Conservation (phyloP, 2,329 filamentous ascomycete species). For the Xylariales sp. region DNA sequence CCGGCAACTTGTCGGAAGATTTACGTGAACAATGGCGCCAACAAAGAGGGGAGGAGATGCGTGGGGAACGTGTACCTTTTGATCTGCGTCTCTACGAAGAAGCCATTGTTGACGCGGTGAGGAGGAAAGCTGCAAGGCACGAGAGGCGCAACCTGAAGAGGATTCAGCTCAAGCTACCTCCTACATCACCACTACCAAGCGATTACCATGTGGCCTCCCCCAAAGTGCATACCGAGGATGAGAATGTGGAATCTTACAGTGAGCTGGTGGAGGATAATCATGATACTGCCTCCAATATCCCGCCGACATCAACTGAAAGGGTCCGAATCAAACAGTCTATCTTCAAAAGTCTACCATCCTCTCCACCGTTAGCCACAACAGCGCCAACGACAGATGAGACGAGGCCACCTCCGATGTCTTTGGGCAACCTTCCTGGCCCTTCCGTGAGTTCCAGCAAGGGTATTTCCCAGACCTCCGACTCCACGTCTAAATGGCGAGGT, state of each 20-base stretch:
- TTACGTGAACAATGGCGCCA: slow-evolving; percentile 39
- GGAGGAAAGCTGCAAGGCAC: slow-evolving; percentile 31
- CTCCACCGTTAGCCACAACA: slow-evolving; percentile 4
- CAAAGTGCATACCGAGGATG: slow-evolving; percentile 1
- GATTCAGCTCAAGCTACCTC: slow-evolving; percentile 27
- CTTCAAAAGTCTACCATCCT: slow-evolving; percentile 10
- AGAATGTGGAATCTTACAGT: slow-evolving; percentile 13
- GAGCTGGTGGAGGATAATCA: slow-evolving; percentile 21
- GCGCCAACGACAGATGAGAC: not conserved
- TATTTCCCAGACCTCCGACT: not conserved
- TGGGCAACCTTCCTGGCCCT: slow-evolving; percentile 4
- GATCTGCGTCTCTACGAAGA: slow-evolving; percentile 32
- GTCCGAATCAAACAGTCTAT: slow-evolving; percentile 16
- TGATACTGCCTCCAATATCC: slow-evolving; percentile 6
- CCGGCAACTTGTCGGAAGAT: slow-evolving; percentile 32
- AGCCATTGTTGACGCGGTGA: slow-evolving; percentile 21
- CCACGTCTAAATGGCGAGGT: slow-evolving; percentile 26
- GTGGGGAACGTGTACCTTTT: slow-evolving; percentile 29
- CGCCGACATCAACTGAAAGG: slow-evolving; percentile 2
- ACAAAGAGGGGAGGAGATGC: slow-evolving; percentile 29
- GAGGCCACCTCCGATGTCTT: no score
- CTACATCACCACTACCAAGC: slow-evolving; percentile 15
- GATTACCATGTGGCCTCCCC: slow-evolving; percentile 10
- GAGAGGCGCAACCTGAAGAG: slow-evolving; percentile 39
- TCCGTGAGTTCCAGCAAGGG: slow-evolving; percentile 4